Conservation (phyloP, 2,329 filamentous ascomycete genomes). For the Dissoconium aciculare region DNA sequence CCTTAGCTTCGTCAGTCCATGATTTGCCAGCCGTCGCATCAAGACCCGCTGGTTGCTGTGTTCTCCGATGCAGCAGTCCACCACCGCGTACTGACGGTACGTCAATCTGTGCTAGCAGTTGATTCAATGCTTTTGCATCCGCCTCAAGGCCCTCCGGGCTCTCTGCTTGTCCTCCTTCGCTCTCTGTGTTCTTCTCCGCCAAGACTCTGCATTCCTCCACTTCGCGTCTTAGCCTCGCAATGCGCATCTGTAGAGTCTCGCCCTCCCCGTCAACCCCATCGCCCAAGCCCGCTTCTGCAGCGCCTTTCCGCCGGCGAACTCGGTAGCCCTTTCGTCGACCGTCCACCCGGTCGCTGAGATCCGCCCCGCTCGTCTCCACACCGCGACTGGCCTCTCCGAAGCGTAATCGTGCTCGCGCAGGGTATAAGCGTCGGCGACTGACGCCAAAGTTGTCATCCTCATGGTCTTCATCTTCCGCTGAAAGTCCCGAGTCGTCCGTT, state of each 20-base stretch:
- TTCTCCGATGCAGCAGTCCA: constrained; percentile 1
- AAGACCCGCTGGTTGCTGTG: not conserved
- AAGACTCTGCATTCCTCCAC: constrained; percentile 45
- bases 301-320: constrained; percentile 22
- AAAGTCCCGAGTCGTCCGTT: constrained; percentile 36
- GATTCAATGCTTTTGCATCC: constrained; percentile 50
- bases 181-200: constrained; percentile 30
- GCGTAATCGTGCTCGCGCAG: constrained; percentile 62
- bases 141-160: constrained; percentile 36
- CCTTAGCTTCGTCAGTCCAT: not conserved
- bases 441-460: constrained; percentile 45
- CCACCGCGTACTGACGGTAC: constrained; percentile 12
- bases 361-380: constrained; percentile 62
- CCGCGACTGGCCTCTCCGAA: constrained; percentile 52
- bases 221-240: constrained; percentile 70
- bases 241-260: constrained; percentile 60
- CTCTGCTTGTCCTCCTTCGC: constrained; percentile 29
- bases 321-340: constrained; percentile 74
- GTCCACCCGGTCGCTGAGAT: constrained; percentile 80
- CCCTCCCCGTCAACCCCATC: constrained; percentile 69
- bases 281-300: too few species aligned
- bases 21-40: not conserved
- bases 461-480: constrained; percentile 19
- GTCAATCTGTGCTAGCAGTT: constrained; percentile 52
- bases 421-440: constrained; percentile 59